Conservation (phyloP, 164 flowering plant genomes). For the Santalum album region DNA sequence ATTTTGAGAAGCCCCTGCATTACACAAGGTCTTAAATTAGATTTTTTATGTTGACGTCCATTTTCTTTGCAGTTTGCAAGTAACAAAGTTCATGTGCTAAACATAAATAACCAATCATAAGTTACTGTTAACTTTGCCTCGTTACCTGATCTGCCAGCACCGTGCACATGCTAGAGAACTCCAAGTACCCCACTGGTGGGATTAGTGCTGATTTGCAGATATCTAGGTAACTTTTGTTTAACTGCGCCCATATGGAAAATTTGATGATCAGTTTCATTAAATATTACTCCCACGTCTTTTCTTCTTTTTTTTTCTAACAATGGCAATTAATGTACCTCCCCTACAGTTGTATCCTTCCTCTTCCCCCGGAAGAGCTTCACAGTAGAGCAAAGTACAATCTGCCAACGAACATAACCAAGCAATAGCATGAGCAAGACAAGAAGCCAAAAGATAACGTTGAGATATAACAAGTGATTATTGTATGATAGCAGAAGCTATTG, state of each 20-base stretch:
- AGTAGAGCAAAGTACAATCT: slow-evolving; percentile 81
- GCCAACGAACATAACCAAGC: slow-evolving; percentile 11
- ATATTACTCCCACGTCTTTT: background rate
- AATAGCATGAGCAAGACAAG: background rate
- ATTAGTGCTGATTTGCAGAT: slow-evolving; percentile 56
- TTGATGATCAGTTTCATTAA: slow-evolving; percentile 1
- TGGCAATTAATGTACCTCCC: slow-evolving; percentile 43
- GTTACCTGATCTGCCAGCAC: slow-evolving; percentile 85
- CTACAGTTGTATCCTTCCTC: slow-evolving; percentile 68
- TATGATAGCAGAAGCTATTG: background rate
- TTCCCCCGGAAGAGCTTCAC: slow-evolving; percentile 59
- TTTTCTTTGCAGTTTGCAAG: background rate
- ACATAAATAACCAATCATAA: background rate
- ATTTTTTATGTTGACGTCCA: background rate
- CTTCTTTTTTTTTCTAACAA: background rate
- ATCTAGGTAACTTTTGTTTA: slow-evolving; percentile 63
- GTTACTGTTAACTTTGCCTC: background rate
- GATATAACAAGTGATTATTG: background rate
- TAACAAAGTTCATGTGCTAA: background rate
- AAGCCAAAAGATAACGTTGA: background rate
- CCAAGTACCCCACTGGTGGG: slow-evolving; percentile 58
- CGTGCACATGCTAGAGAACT: slow-evolving; percentile 69
- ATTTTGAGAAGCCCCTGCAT: slow-evolving; percentile 81
- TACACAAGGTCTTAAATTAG: slow-evolving; percentile 62
- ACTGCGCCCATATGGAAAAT: slow-evolving; percentile 30